These are phyloP conservation scores for Pythium biforme DNA, from an alignment of 352 stramenopile species.

Conservation along the genomic window DNA sequence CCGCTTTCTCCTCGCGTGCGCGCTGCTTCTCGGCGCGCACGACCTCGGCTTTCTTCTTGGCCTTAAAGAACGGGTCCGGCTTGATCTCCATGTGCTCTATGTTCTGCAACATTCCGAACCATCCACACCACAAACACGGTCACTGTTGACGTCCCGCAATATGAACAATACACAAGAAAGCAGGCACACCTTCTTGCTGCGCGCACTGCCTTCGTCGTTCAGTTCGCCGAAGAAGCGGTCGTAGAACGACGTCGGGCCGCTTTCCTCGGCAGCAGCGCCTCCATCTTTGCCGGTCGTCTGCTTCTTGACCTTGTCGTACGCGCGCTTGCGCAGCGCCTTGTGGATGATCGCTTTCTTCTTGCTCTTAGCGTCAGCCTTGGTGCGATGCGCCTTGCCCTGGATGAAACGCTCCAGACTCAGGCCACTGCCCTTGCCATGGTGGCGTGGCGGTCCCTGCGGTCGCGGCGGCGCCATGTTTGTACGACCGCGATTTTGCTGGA, in stretches of 20 bases:
- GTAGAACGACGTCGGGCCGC: slow-evolving; percentile 63
- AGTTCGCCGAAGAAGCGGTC: slow-evolving; percentile 75
- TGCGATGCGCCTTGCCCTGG: slow-evolving; percentile 77
- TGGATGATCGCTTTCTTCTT: slow-evolving; percentile 82
- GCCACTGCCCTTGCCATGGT: slow-evolving; percentile 60
- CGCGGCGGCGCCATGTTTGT: slow-evolving; percentile 8
- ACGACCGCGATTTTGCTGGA: neutral
- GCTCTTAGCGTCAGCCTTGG: slow-evolving; percentile 78
- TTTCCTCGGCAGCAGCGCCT: neutral
- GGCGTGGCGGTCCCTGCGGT: neutral
- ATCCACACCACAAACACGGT: no score
- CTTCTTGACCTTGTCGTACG: slow-evolving; percentile 86
- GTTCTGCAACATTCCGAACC: neutral
- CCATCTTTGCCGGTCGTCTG: slow-evolving; percentile 19
- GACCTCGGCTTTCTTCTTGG: slow-evolving; percentile 70
- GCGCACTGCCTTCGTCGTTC: slow-evolving; percentile 25
- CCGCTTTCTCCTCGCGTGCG: slow-evolving; percentile 42
- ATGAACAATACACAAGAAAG: no score
- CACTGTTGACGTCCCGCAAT: no score
- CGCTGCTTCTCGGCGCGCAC: slow-evolving; percentile 52
- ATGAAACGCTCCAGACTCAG: slow-evolving; percentile 87
- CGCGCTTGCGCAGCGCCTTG: slow-evolving; percentile 73
- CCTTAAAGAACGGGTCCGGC: slow-evolving; percentile 83
- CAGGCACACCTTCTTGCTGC: slow-evolving; percentile 13
- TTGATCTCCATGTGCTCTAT: slow-evolving; percentile 37